Base-by-base conservation (phyloP, 345 rosid genomes). In the Populus ilicifolia region DNA sequence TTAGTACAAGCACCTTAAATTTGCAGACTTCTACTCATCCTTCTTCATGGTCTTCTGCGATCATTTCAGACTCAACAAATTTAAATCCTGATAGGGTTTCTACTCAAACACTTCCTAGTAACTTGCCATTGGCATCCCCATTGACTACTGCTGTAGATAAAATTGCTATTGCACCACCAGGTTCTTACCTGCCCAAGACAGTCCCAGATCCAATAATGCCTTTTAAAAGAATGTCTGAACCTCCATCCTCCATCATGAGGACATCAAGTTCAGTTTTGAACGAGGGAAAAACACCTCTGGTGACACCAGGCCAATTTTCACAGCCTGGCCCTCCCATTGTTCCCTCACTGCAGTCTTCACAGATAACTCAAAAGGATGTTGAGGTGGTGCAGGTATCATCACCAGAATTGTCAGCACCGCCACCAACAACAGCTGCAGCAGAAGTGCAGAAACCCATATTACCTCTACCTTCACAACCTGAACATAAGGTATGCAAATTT, bases 231-330 rank as follows among this genome's bases (percentile, higher is more conserved):
- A 71, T 74, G 41, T 44, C 81, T 27, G 79, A 83, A 64, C 11
- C 82, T 62, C 20, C 61, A 27, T 66, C 81, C 8, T 80, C 81
- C 27, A 21, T 44, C 69, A 38, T 36, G 18, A 77, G 73, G 74
- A 46, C 74, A 33, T 70, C 83, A 33, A 80, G 61, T 63, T 76
- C 85, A 1, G 46, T 74, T 71, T 65, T 71, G 33, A 74, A 67
- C 36, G 88, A 85, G 44, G 77, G 77, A 52, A 35, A 66, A 27
- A 52, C 65, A n/a, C 86, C 75, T 38, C 75, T 85, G 72, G 81
- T 85, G 23, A 85, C 86, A 38, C 88, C 86, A 1, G 88, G 84
- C 44, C 84, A 85, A 59, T 78, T 85, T 35, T 65, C 80, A 63
- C 86, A 80, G 75, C 71, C 84, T 78, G 86, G 76, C 54, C 66